Base-by-base conservation (phyloP, 768 basidiomycete species). In the Agrocybe chaxingu region DNA sequence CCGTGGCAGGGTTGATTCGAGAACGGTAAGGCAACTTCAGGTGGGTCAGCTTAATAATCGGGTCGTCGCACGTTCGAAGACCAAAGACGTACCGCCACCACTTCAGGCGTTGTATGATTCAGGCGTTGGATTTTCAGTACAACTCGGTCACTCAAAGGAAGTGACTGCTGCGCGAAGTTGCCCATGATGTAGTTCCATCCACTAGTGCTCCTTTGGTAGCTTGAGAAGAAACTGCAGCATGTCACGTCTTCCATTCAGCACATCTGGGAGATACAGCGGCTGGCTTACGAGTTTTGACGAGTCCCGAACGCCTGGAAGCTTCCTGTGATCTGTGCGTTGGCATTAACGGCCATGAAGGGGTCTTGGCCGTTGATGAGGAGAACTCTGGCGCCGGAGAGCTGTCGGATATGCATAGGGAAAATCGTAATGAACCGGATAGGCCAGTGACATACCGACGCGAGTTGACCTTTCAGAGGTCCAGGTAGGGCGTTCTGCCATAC, bases 401-500 rank as follows among this genome's bases (percentile, higher is more conserved):
- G 45, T 16, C 36, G 18, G 33, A 8, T 35, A 35, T 3, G 29
- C 4, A 8, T 19, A 16, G 42, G 11, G 32, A 42, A 32, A n/a
- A 41, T 9, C 4, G 13, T 45, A 13, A 7, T 16, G 29, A 10
- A 35, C 5, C 42, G 38, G 46, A 8, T 12, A 53, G 35, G 9
- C 30, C 32, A 35, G 18, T 7, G 8, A 59, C 73, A 11, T 44
- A 80, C 79, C 37, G 74, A 74, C 18, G 57, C 64, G 3, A 82
- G 70, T 51, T 78, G 57, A 12, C 79, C 81, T 53, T 75, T 78
- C 45, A 82, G 58, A 0, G 62, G 40, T 10, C 70, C 74, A 3
- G 76, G 77, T 7, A 82, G 63, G 1, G 79, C 70, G 52, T 80
- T 69, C 61, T 84, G 80, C 82, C 82, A 82, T 47, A 79, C 65